Conservation (phyloP, 2,329 filamentous ascomycete species). For the Calonectria pseudoreteaudii region DNA sequence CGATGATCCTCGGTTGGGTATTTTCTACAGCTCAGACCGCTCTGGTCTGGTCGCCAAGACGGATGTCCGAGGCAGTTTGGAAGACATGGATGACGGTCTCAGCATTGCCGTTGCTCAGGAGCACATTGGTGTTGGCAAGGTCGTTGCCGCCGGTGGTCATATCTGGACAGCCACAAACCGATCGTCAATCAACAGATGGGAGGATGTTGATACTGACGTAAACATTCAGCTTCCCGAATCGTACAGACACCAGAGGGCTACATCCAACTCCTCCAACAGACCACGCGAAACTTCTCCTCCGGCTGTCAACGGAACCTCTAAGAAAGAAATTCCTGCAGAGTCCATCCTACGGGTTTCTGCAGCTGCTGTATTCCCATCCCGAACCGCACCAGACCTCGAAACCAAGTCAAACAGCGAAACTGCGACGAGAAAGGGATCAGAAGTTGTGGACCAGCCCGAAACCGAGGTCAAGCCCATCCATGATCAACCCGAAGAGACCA, state of each 20-base stretch:
- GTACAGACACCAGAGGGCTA: conserved; percentile 61
- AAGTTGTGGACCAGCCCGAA: conserved; percentile 45
- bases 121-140: conserved; percentile 81
- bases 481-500: conserved; percentile 79
- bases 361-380: conserved; percentile 79
- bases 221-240: conserved; percentile 74
- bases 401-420: conserved; percentile 61
- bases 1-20: conserved; percentile 82
- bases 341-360: conserved; percentile 87
- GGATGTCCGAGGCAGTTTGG: conserved; percentile 79
- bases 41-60: conserved; percentile 97
- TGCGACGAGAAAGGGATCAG: conserved; percentile 54
- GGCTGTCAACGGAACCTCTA: conserved; percentile 50
- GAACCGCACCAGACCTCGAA: conserved; percentile 66
- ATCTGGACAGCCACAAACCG: conserved; percentile 92
- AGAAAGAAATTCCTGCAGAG: conserved; percentile 79
- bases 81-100: conserved; percentile 83
- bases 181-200: conserved; percentile 94
- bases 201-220: conserved; percentile 82
- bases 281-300: conserved; percentile 48
- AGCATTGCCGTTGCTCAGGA: conserved; percentile 94
- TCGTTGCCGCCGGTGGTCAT: conserved; percentile 77
- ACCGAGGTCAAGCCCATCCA: conserved; percentile 70
- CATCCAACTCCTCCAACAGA: conserved; percentile 57
- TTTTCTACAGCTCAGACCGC: conserved; percentile 96